Evolutionary conservation across 208 protist genomes (phyloP).

Genomic region (Tritrichomonas musculus): DNA sequence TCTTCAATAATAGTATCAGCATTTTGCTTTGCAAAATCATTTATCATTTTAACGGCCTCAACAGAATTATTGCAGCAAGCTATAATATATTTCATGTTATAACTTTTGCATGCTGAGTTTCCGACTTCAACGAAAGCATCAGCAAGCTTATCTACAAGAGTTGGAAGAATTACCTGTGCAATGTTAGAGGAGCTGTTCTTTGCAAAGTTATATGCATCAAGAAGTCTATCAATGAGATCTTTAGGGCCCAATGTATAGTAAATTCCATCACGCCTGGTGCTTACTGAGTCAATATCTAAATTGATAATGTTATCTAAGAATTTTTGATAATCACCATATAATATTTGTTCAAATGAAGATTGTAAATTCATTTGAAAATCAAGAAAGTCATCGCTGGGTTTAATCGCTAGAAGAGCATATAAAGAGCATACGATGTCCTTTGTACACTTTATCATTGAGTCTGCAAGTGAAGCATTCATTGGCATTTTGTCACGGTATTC

Average conservation of each 20-base stretch:
- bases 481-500: neutral
- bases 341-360: neutral
- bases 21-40: neutral
- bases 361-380: neutral
- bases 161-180: neutral
- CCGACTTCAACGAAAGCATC: neutral
- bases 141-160: neutral
- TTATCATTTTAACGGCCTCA: neutral
- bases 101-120: neutral
- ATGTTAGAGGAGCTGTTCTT: neutral
- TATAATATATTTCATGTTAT: neutral
- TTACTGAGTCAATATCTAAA: neutral
- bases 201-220: neutral
- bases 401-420: neutral
- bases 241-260: neutral
- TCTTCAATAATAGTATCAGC: neutral
- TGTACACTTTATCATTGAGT: neutral
- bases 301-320: neutral
- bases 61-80: neutral
- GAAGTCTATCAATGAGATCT: neutral
- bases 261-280: neutral
- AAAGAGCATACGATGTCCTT: neutral
- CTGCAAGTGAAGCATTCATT: neutral
- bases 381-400: neutral
- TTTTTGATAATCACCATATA: neutral